phyloP scores from a whole-genome alignment of 2,329 filamentous ascomycete genomes.

The Aspergillus awamori region DNA sequence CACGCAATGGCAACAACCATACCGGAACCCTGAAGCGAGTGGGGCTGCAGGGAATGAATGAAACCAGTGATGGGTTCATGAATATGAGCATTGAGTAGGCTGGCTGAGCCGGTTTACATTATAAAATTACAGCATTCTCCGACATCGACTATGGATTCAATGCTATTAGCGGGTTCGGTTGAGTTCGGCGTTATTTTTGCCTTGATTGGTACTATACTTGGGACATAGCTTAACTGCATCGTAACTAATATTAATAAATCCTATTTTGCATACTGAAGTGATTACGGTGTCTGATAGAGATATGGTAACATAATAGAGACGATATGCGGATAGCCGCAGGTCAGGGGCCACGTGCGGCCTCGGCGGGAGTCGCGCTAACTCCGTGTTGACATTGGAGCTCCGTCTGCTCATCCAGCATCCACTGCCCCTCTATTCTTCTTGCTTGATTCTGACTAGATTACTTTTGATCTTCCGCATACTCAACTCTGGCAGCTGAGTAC shows the following conservation, averaged over 20 bases:
- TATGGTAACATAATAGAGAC: neutral
- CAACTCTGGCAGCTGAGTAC: neutral
- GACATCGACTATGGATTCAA: no score
- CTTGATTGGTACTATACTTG: neutral
- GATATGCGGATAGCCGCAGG: neutral
- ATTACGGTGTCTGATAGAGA: no score
- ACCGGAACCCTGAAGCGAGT: constrained; percentile 59
- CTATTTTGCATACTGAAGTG: no score
- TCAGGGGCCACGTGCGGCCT: neutral
- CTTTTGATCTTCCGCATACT: neutral
- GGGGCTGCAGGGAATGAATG: constrained; percentile 88
- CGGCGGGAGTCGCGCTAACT: neutral
- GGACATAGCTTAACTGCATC: neutral
- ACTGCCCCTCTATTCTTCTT: neutral
- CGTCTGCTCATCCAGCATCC: neutral
- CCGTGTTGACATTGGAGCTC: neutral
- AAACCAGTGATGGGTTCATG: constrained; percentile 94
- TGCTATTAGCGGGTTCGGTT: neutral
- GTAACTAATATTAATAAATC: no score
- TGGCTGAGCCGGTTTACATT: neutral
- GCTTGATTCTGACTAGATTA: neutral
- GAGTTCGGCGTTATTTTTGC: neutral
- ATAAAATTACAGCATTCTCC: no score
- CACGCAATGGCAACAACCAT: constrained; percentile 52
- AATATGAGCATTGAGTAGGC: constrained; percentile 90